Evolutionary conservation across 176 grass and related monocot genomes (phyloP).

Genomic region (Eragrostis curvula): DNA sequence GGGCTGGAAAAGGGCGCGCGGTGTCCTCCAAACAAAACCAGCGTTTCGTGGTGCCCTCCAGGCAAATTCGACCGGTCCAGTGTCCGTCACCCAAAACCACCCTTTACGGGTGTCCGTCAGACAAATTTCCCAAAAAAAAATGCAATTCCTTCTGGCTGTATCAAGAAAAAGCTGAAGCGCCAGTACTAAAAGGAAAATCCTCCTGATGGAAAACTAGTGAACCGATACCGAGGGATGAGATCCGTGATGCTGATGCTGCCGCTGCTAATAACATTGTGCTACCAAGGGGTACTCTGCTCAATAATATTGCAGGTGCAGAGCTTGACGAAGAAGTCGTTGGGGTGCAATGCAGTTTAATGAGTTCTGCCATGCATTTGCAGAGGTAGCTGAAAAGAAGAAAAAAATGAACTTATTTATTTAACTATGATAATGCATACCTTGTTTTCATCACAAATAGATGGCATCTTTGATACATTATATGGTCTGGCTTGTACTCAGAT

Average conservation of each 20-base stretch:
- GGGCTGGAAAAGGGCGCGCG: no score
- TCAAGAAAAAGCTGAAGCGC: slow-evolving; percentile 39
- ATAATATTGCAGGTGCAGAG: slow-evolving; percentile 50
- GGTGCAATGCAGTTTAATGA: slow-evolving; percentile 72
- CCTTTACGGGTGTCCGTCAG: no score
- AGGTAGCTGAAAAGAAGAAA: slow-evolving; percentile 55
- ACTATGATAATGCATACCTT: slow-evolving; percentile 18
- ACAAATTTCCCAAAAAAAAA: no score
- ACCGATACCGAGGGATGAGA: slow-evolving; percentile 5
- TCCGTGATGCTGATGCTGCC: slow-evolving; percentile 23
- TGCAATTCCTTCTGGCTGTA: slow-evolving; percentile 21
- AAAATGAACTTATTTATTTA: slow-evolving; percentile 10
- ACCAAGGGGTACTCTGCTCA: slow-evolving; percentile 56
- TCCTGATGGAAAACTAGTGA: slow-evolving; percentile 21
- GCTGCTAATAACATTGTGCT: slow-evolving; percentile 39
- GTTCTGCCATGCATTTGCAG: slow-evolving; percentile 75
- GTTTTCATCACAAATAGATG: slow-evolving; percentile 13
- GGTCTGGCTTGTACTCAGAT: background rate
- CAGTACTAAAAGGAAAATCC: background rate
- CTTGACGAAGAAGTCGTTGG: slow-evolving; percentile 64
- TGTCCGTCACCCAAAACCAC: no score
- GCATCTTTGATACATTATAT: background rate
- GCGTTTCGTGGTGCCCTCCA: no score
- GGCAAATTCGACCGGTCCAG: no score
- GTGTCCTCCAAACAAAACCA: no score